These are phyloP conservation scores for Cutaneotrichosporon mucoides DNA, from an alignment of 1,284 basidiomycete genomes.

Conservation along the genomic window DNA sequence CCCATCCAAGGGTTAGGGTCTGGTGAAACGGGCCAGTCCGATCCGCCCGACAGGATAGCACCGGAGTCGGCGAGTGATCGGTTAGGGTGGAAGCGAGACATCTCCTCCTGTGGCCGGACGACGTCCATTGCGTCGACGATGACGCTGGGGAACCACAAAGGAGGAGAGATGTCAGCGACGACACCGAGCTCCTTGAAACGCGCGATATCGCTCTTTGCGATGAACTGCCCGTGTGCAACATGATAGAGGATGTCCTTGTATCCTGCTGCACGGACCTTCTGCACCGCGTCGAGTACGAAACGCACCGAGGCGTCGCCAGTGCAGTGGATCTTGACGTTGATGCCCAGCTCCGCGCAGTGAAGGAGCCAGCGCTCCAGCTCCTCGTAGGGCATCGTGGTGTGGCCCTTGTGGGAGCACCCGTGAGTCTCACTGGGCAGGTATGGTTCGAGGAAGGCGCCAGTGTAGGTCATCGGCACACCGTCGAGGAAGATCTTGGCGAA, in stretches of 20 bases:
- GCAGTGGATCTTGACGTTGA: slow-evolving; percentile 11
- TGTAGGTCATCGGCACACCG: slow-evolving; percentile 7
- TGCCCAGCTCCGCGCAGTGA: neutral
- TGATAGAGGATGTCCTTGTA: slow-evolving; percentile 1
- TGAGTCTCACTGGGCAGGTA: neutral
- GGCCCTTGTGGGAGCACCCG: neutral
- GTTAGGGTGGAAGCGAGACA: slow-evolving; percentile 2
- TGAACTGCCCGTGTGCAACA: slow-evolving; percentile 8
- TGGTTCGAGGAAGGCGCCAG: slow-evolving; percentile 3
- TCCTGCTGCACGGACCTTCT: neutral
- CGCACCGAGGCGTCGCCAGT: slow-evolving; percentile 5
- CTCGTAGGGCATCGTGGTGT: slow-evolving; percentile 7
- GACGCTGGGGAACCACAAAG: slow-evolving; percentile 5
- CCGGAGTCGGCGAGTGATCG: neutral
- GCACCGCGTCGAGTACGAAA: slow-evolving; percentile 7
- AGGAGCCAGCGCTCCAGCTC: slow-evolving; percentile 8
- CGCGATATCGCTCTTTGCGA: neutral
- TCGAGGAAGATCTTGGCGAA: slow-evolving; percentile 11
- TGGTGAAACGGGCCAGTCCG: slow-evolving; percentile 7
- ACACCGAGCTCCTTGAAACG: slow-evolving; percentile 4
- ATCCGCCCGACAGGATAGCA: neutral
- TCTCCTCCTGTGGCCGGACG: neutral
- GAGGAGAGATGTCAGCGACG: slow-evolving; percentile 3
- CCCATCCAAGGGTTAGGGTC: slow-evolving; percentile 7
- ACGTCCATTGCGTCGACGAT: slow-evolving; percentile 1